Evolutionary conservation across 2,329 filamentous ascomycete genomes (phyloP).

Genomic region (Colletotrichum sp.): DNA sequence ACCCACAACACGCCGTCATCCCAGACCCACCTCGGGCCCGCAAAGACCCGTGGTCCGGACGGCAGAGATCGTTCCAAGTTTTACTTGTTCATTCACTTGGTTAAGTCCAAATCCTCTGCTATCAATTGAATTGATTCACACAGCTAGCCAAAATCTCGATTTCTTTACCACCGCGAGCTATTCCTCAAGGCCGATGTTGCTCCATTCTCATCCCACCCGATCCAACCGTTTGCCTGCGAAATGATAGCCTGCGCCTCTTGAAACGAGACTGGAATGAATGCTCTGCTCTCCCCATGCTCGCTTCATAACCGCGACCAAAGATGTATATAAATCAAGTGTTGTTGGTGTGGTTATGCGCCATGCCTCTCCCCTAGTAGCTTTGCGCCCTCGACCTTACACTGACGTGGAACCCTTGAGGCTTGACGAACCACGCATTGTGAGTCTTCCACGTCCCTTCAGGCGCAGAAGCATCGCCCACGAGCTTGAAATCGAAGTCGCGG

Average conservation of each 20-base stretch:
- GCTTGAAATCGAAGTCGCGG: constrained; percentile 36
- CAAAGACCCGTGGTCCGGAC: background rate
- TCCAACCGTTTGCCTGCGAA: too few species aligned
- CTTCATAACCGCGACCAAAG: background rate
- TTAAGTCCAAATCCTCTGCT: background rate
- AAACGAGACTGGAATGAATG: background rate
- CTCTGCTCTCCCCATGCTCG: background rate
- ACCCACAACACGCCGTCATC: background rate
- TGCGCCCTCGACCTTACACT: background rate
- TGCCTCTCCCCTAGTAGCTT: background rate
- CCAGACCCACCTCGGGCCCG: background rate
- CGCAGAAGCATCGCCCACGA: constrained; percentile 12
- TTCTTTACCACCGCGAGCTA: background rate
- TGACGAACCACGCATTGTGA: constrained; percentile 46
- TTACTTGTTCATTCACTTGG: accelerated
- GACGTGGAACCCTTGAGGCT: constrained; percentile 43
- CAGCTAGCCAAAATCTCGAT: background rate
- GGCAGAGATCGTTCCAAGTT: accelerated
- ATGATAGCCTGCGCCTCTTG: background rate
- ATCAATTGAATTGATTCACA: background rate
- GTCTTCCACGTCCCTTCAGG: constrained; percentile 32
- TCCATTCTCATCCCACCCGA: background rate
- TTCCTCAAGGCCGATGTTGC: background rate
- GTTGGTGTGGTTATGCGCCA: background rate
- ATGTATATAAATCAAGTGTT: background rate